Percentiles rank a stretch among this genome's conserved stretches.
Evolutionary conservation across 129 eudicot genomes (phyloP).

Genomic region (Arctium minus): DNA sequence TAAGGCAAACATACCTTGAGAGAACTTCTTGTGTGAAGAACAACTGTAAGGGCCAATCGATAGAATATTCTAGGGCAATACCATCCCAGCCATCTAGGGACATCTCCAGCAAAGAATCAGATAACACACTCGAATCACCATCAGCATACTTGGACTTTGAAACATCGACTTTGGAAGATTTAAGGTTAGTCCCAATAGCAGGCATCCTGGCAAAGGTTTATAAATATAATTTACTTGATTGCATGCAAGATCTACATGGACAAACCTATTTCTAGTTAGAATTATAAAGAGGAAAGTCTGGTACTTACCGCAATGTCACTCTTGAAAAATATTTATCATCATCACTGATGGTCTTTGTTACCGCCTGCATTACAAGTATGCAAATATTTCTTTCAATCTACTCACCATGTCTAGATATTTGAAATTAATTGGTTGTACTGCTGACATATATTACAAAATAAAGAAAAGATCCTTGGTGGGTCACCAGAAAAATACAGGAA

Average conservation of each 20-base stretch:
- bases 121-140: constrained; percentile 49
- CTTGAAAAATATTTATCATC: constrained; percentile 90
- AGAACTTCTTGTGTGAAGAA: constrained; percentile 94
- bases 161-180: constrained; percentile 59
- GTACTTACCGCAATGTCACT: constrained; percentile 67
- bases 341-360: constrained; percentile 85
- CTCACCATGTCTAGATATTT: not conserved
- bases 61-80: constrained; percentile 84
- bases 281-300: not conserved
- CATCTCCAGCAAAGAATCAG: constrained; percentile 58
- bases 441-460: too few relatives aligned
- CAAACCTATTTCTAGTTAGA: not conserved
- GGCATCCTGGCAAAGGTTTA: constrained; percentile 61
- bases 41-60: constrained; percentile 95
- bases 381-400: constrained; percentile 1
- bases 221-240: not conserved
- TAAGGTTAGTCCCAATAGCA: constrained; percentile 51
- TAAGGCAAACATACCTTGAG: constrained; percentile 55
- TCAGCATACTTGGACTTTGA: constrained; percentile 61
- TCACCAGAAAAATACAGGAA: not conserved
- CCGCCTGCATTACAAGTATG: constrained; percentile 62
- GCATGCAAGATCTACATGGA: not conserved
- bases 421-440: not conserved
- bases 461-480: not conserved
- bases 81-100: constrained; percentile 99